Evolutionary conservation across 1,139 yeast genomes (phyloP).

Genomic region (Arxiozyma bovina): DNA sequence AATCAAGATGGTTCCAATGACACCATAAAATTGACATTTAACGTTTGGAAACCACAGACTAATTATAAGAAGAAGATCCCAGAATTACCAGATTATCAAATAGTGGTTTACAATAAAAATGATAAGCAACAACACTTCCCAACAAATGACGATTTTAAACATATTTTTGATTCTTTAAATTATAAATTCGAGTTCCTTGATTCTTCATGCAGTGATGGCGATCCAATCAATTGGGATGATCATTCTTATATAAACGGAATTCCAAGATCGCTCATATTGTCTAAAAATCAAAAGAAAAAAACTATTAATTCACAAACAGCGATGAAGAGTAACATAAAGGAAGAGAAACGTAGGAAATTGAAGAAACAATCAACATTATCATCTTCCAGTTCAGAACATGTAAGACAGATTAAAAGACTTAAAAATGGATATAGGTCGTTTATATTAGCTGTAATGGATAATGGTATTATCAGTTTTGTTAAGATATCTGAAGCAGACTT

Average conservation of each 20-base stretch:
- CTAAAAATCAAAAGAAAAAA: conserved; percentile 22
- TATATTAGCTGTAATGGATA: conserved; percentile 58
- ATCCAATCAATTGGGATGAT: conserved; percentile 17
- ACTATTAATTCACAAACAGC: not conserved
- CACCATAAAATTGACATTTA: conserved; percentile 32
- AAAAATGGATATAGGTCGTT: conserved; percentile 45
- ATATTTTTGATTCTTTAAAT: conserved; percentile 20
- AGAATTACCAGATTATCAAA: conserved; percentile 67
- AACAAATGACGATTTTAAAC: conserved; percentile 32
- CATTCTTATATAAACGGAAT: conserved; percentile 21
- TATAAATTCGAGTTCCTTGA: conserved; percentile 26
- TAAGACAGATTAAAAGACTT: conserved; percentile 31
- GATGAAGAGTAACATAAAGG: not conserved
- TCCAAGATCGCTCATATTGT: conserved; percentile 21
- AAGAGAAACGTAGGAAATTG: conserved; percentile 21
- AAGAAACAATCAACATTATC: conserved; percentile 16
- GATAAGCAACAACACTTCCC: conserved; percentile 42
- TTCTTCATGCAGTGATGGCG: conserved; percentile 8
- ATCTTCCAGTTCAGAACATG: conserved; percentile 20
- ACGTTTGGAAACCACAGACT: conserved; percentile 82
- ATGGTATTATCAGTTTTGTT: conserved; percentile 64
- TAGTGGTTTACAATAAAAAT: conserved; percentile 51
- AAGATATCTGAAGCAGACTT: conserved; percentile 54
- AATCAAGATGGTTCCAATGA: not conserved
- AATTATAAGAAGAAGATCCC: conserved; percentile 61